Percentiles rank a stretch among this genome's conserved stretches.
Conservation (phyloP, 2,329 filamentous ascomycete genomes). For the Tolypocladium capitatum region DNA sequence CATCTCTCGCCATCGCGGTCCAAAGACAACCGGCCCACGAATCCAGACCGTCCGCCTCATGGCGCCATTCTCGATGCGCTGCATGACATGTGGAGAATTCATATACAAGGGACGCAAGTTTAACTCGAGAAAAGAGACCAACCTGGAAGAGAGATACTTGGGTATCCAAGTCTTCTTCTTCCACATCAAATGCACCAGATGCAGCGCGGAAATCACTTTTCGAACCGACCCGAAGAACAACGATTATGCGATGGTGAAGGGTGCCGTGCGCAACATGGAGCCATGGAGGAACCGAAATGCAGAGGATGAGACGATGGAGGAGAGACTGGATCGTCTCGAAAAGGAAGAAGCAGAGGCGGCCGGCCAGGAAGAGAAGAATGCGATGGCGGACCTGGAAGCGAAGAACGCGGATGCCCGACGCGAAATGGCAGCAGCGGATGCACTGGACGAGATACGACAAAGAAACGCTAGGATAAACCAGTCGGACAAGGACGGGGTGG, state of each 20-base stretch:
- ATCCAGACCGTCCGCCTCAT: slow-evolving; percentile 81
- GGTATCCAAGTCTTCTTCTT: slow-evolving; percentile 80
- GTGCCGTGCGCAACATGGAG: slow-evolving; percentile 87
- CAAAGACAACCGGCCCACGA: slow-evolving; percentile 63
- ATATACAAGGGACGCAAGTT: slow-evolving; percentile 93
- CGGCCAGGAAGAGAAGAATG: slow-evolving; percentile 62
- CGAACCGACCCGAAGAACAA: slow-evolving; percentile 90
- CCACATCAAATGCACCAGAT: slow-evolving; percentile 71
- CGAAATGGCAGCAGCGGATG: slow-evolving; percentile 95
- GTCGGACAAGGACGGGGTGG: slow-evolving; percentile 53
- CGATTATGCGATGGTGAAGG: slow-evolving; percentile 70
- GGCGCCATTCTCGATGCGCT: slow-evolving; percentile 33
- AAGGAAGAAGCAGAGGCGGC: slow-evolving; percentile 53
- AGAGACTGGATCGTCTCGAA: slow-evolving; percentile 74
- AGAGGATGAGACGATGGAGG: slow-evolving; percentile 70
- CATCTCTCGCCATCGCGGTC: slow-evolving; percentile 55
- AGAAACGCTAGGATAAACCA: slow-evolving; percentile 80
- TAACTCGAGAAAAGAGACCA: slow-evolving; percentile 87
- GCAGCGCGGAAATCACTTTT: slow-evolving; percentile 79
- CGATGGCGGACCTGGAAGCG: slow-evolving; percentile 88
- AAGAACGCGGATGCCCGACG: slow-evolving; percentile 87
- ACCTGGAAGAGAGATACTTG: slow-evolving; percentile 76
- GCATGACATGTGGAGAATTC: slow-evolving; percentile 50
- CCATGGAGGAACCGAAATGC: slow-evolving; percentile 59
- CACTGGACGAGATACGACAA: slow-evolving; percentile 84